These are phyloP conservation scores for Boletus vinaceobasis DNA, from an alignment of 768 basidiomycete genomes.

Conservation along the genomic window DNA sequence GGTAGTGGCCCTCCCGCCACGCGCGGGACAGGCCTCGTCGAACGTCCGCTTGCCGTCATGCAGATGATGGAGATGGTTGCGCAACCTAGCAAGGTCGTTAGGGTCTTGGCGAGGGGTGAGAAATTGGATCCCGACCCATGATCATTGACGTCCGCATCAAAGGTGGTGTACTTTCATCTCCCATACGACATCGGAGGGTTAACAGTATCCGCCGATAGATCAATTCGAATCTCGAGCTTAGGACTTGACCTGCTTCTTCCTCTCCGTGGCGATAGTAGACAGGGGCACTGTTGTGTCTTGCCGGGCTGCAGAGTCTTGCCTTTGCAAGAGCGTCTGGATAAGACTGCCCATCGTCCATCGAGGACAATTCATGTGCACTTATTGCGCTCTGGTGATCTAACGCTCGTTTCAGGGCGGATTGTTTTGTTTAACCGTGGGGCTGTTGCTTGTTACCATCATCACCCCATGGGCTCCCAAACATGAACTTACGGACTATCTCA, in stretches of 20 bases:
- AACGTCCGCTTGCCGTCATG: slow-evolving; percentile 73
- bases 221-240: slow-evolving; percentile 14
- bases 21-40: slow-evolving; percentile 52
- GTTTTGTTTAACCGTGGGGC: slow-evolving; percentile 18
- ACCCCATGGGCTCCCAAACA: slow-evolving; percentile 5
- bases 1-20: slow-evolving; percentile 14
- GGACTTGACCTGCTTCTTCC: slow-evolving; percentile 19
- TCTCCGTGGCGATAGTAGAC: slow-evolving; percentile 20
- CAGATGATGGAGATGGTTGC: slow-evolving; percentile 79
- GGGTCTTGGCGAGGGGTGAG: slow-evolving; percentile 81
- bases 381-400: slow-evolving; percentile 16
- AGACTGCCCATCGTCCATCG: slow-evolving; percentile 20
- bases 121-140: slow-evolving; percentile 60
- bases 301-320: slow-evolving; percentile 23
- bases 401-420: slow-evolving; percentile 18
- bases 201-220: slow-evolving; percentile 6
- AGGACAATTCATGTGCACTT: slow-evolving; percentile 26
- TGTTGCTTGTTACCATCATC: slow-evolving; percentile 17
- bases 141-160: background rate
- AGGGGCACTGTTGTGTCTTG: slow-evolving; percentile 19
- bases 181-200: background rate
- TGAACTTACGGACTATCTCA: slow-evolving; percentile 27
- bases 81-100: slow-evolving; percentile 70
- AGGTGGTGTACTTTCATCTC: slow-evolving; percentile 4
- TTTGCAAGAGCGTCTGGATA: slow-evolving; percentile 17